Evolutionary conservation across 129 eudicot species (phyloP).

Genomic region (Kitagawia praeruptora): DNA sequence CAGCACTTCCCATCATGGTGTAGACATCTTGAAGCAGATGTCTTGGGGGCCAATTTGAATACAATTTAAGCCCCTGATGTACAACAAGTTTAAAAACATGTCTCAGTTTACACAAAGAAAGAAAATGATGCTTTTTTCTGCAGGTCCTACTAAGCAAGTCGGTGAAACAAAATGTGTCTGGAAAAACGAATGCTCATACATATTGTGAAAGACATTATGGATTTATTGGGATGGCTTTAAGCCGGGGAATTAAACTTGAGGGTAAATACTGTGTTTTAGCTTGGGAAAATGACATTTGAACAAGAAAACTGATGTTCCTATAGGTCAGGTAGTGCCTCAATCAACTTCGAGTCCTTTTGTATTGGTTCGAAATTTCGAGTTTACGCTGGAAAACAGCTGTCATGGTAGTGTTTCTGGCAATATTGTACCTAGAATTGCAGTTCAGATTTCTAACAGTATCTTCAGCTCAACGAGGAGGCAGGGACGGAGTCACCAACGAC

Average conservation of each 20-base stretch:
- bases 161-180: background rate
- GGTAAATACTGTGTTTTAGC: background rate
- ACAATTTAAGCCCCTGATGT: background rate
- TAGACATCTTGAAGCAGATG: background rate
- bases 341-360: background rate
- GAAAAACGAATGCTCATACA: background rate
- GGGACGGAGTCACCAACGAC: background rate
- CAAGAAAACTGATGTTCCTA: constrained; percentile 1
- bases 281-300: background rate
- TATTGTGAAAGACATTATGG: background rate
- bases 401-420: too few species aligned
- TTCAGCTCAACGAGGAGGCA: background rate
- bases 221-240: background rate
- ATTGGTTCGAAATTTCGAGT: background rate
- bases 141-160: background rate
- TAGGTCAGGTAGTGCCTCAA: background rate
- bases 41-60: background rate
- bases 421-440: background rate
- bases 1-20: background rate
- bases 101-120: background rate
- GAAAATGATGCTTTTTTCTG: background rate
- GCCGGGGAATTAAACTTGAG: background rate
- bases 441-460: background rate
- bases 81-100: background rate
- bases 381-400: background rate